Base-by-base conservation (phyloP, 2,329 filamentous ascomycete genomes). In the Fusarium sp. region DNA sequence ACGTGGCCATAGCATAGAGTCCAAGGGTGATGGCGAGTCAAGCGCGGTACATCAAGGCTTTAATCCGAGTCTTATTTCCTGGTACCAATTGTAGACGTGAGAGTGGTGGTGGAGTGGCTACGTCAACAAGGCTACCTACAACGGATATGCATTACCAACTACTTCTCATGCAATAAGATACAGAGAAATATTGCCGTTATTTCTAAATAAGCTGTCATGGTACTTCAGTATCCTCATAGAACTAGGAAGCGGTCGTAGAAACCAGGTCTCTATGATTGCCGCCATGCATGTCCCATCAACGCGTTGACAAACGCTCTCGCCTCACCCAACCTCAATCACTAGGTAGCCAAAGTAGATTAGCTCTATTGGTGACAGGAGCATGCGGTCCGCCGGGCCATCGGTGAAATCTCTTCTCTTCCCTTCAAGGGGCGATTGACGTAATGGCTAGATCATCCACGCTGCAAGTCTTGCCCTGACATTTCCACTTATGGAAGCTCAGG, bases 371-470 rank as follows among this genome's bases (percentile, higher is more conserved):
- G 16, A 18, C 16, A 13, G 36, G 10, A 44, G 18, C 13, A 14
- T 18, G 11, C 13, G 13, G 10, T 20, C 38, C 11, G 16, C 38
- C 38, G 10, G 4, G 20, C 4, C 16, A 14, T 11, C 7, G 18
- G 2, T 23, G 13, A 36, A 61, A 20, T 23, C 34, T 38, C 23
- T 27, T 36, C 23, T 20, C 31, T 40, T 36, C 23, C 14, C 25
- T 11, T 40, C 51, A 34, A 14, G 55, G 20, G 31, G 18, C 46
- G 56, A 36, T 57, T 70, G 67, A 69, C 67, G 67, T 69, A 60
- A 64, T 68, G 18, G 16, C 27, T 42, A 31, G 53, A 20, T 56
- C 36, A 56, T 42, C 20, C 25, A 40, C 33, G 16, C 46, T 60
- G 49, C 55, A 67, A 13, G 56, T 61, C 23, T 70, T 69, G 63